A percentile compares a stretch with the other conserved stretches of the same genome.
Evolutionary conservation across 1,139 yeast species (phyloP).

Genomic region (Pichia kudriavzevii): DNA sequence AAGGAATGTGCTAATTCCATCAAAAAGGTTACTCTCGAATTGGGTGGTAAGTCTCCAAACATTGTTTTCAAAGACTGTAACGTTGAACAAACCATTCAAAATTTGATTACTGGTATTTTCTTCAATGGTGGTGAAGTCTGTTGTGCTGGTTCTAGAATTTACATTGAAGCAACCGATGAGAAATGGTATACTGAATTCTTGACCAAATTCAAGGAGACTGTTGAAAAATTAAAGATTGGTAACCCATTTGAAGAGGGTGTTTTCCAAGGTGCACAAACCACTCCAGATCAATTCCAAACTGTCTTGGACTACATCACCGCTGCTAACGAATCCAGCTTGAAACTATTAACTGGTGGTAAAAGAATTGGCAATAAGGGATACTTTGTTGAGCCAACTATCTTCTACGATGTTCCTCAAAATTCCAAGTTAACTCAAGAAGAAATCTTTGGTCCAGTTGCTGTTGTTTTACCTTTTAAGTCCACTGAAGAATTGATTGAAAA

Average conservation of each 20-base stretch:
- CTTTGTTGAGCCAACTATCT: slow-evolving; percentile 74
- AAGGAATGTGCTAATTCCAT: slow-evolving; percentile 60
- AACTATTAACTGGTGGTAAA: slow-evolving; percentile 69
- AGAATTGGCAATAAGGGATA: slow-evolving; percentile 62
- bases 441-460: slow-evolving; percentile 82
- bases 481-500: slow-evolving; percentile 60
- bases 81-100: slow-evolving; percentile 52
- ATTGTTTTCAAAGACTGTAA: slow-evolving; percentile 72
- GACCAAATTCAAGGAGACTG: slow-evolving; percentile 47
- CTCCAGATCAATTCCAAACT: slow-evolving; percentile 66
- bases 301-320: slow-evolving; percentile 63
- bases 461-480: slow-evolving; percentile 64
- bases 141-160: slow-evolving; percentile 79
- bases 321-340: slow-evolving; percentile 74
- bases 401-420: slow-evolving; percentile 59
- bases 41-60: slow-evolving; percentile 84
- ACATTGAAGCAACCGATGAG: slow-evolving; percentile 50
- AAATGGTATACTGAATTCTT: slow-evolving; percentile 63
- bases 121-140: slow-evolving; percentile 87
- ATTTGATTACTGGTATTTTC: slow-evolving; percentile 57
- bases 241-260: slow-evolving; percentile 66
- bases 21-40: slow-evolving; percentile 76
- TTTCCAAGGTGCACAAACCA: slow-evolving; percentile 84
- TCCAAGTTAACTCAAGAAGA: slow-evolving; percentile 73
- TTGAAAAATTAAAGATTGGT: slow-evolving; percentile 53